Percentiles rank a stretch among this genome's conserved stretches.
These are phyloP conservation scores for Wickerhamiella cacticola DNA, from an alignment of 805 yeast species.

Conservation along the genomic window DNA sequence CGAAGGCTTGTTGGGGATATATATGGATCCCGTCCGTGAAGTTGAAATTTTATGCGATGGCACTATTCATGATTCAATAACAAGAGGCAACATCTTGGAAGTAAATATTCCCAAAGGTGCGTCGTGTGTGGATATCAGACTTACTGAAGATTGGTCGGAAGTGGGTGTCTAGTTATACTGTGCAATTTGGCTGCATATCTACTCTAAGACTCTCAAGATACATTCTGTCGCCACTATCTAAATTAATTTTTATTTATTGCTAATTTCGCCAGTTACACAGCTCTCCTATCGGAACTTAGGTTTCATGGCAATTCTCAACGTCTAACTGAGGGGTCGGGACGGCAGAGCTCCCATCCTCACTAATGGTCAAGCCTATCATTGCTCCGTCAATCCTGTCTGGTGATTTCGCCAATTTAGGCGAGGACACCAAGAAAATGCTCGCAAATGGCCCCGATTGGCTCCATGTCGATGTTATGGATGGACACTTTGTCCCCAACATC, in stretches of 20 bases:
- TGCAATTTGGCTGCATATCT: no score
- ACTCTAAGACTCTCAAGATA: no score
- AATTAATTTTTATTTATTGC: no score
- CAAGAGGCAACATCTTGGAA: neutral
- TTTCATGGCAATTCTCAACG: no score
- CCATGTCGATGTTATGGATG: constrained; percentile 98
- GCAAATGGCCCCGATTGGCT: constrained; percentile 88
- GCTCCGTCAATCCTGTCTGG: constrained; percentile 91
- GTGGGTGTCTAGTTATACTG: neutral
- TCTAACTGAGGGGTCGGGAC: neutral
- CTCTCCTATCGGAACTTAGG: no score
- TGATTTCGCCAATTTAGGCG: constrained; percentile 80
- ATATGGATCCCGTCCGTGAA: neutral
- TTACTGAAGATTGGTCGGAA: neutral
- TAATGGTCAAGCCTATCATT: constrained; percentile 30
- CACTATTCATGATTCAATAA: neutral
- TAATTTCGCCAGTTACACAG: no score
- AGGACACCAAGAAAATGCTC: constrained; percentile 73
- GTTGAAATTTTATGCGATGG: neutral
- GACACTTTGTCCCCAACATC: constrained; percentile 94
- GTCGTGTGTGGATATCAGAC: neutral
- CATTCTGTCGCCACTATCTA: no score
- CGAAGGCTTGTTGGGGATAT: neutral
- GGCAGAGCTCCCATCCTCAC: neutral
- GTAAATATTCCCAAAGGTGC: neutral